phyloP scores from a whole-genome alignment of 2,329 filamentous ascomycete genomes.

The Basipetospora chlamydospora region DNA sequence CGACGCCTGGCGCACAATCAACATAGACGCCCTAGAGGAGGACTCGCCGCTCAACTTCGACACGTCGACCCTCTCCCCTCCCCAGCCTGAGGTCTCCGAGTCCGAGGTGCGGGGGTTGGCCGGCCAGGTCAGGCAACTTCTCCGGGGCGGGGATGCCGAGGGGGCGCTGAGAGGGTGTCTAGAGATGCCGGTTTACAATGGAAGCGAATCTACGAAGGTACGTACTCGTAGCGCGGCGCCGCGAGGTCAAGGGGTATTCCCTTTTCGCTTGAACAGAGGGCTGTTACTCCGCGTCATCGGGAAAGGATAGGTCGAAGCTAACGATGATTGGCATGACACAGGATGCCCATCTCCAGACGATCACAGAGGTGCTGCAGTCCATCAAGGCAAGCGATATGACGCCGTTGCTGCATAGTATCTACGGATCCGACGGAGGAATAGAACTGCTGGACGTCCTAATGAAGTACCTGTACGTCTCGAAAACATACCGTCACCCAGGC shows the following conservation, averaged over 20 bases:
- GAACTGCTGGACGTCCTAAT: slow-evolving; percentile 86
- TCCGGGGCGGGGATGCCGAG: slow-evolving; percentile 75
- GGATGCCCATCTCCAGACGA: slow-evolving; percentile 75
- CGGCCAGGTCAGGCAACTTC: slow-evolving; percentile 71
- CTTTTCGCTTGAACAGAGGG: too few relatives aligned
- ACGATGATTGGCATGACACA: slow-evolving; percentile 20
- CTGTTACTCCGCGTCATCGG: too few relatives aligned
- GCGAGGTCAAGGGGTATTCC: too few relatives aligned
- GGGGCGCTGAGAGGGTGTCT: slow-evolving; percentile 73
- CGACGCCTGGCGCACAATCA: slow-evolving; percentile 73
- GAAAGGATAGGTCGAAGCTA: neutral
- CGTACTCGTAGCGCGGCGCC: too few relatives aligned
- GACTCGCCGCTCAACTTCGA: slow-evolving; percentile 90
- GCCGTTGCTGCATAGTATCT: slow-evolving; percentile 69
- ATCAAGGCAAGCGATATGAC: slow-evolving; percentile 96
- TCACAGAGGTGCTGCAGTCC: slow-evolving; percentile 86
- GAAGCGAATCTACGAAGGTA: slow-evolving; percentile 43
- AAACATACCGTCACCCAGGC: neutral
- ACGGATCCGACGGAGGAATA: slow-evolving; percentile 60
- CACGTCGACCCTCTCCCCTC: slow-evolving; percentile 65
- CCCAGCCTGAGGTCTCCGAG: slow-evolving; percentile 59
- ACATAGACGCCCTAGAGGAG: slow-evolving; percentile 81
- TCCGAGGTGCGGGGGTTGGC: slow-evolving; percentile 65
- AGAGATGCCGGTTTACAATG: slow-evolving; percentile 69
- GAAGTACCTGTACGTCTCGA: slow-evolving; percentile 74